Base-by-base conservation (phyloP, 805 yeast species). In the Candida orba region DNA sequence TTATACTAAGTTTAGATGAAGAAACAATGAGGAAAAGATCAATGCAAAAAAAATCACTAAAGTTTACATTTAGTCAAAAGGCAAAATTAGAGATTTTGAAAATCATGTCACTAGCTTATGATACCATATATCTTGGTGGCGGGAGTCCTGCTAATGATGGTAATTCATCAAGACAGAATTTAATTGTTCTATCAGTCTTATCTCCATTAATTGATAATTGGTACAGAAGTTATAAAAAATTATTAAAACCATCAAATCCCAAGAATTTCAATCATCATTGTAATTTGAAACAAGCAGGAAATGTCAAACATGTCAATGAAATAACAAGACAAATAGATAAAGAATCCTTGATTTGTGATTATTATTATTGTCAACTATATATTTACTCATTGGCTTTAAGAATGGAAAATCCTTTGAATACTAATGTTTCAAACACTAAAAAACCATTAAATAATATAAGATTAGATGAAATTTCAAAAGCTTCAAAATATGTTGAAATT, bases 1-100 rank as follows among this genome's bases (percentile, higher is more conserved):
- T 59, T 35, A 56, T 57, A 6, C 43, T 62, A 14, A 54, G 54
- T 37, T 29, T 54, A 29, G 57, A 56, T 34, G 70, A 60, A 22
- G 60, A 53, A 40, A 52, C 55, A 8, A 53, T 52, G 55, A 56
- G 60, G 48, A 50, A 49, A 25, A 45, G 52, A 18, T 54, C 59
- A 4, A 39, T 48, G 27, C 51, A 50, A 38, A 54, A 53, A 45
- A 54, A 53, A n/a, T 61, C 45, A 1, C 23, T 83, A 36, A 71
- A 68, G 38, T 84, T 89, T 52, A 74, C 87, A 0, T 57, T 58
- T 10, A 62, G 71, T 23, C 95, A 88, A 53, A 74, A 74, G 53
- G 96, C 96, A 3, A 84, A 84, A 50, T 68, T 90, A 29, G 96
- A 87, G 54, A 63, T 90, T 33, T 64, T 88, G 30, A 84, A 84